A percentile compares a stretch with the other conserved stretches of the same genome.
Evolutionary conservation across 306 rosid genomes (phyloP).

Genomic region (Crotalaria pallida): DNA sequence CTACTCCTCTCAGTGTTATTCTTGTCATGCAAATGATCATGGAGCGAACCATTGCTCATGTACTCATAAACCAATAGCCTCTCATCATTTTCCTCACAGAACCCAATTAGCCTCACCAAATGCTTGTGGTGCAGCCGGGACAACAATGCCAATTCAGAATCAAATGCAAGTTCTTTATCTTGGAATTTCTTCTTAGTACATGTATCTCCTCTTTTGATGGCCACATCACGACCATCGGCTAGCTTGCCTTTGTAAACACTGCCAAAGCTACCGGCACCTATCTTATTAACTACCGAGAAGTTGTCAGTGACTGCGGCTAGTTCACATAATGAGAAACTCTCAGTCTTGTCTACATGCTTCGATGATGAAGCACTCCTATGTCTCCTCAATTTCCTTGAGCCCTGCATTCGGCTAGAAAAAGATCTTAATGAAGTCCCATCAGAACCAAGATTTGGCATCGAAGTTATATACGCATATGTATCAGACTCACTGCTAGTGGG

Average conservation of each 20-base stretch:
- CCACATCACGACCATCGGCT: slow-evolving; percentile 38
- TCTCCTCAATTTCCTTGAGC: slow-evolving; percentile 28
- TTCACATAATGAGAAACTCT: slow-evolving; percentile 30
- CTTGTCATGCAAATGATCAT: slow-evolving; percentile 41
- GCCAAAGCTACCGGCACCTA: slow-evolving; percentile 46
- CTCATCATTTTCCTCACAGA: slow-evolving; percentile 47
- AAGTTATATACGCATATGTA: slow-evolving; percentile 14
- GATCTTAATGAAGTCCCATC: slow-evolving; percentile 22
- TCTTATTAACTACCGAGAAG: slow-evolving; percentile 27
- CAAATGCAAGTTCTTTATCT: slow-evolving; percentile 44
- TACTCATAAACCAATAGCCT: slow-evolving; percentile 41
- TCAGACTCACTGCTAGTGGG: slow-evolving; percentile 26
- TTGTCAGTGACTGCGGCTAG: slow-evolving; percentile 23
- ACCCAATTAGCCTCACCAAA: slow-evolving; percentile 40
- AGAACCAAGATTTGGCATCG: slow-evolving; percentile 10
- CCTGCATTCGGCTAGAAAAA: slow-evolving; percentile 25
- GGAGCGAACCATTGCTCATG: slow-evolving; percentile 37
- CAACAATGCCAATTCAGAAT: slow-evolving; percentile 36
- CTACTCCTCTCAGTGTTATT: slow-evolving; percentile 17
- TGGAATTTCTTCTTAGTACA: slow-evolving; percentile 30
- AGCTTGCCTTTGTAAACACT: slow-evolving; percentile 40
- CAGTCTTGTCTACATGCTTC: slow-evolving; percentile 26
- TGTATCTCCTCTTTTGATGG: slow-evolving; percentile 45
- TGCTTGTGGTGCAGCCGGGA: slow-evolving; percentile 50
- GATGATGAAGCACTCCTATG: slow-evolving; percentile 37